Percentiles rank a stretch among this genome's conserved stretches.
These are phyloP conservation scores for Pezicula carpinea DNA, from an alignment of 2,329 filamentous ascomycete species.

Conservation along the genomic window DNA sequence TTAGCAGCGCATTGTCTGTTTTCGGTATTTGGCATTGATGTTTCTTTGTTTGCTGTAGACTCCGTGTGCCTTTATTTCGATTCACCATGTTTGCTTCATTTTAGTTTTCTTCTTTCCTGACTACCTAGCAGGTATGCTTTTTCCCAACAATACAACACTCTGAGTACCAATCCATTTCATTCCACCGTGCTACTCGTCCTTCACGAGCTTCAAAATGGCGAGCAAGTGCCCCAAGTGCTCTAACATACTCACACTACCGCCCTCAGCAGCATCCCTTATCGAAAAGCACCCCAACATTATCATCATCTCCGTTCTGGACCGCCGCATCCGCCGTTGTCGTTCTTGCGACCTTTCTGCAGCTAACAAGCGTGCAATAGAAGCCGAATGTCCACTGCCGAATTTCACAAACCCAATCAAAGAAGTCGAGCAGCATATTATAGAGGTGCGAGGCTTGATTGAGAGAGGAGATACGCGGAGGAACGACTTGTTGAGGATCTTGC, in stretches of 20 bases:
- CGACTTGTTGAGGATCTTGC: constrained; percentile 10
- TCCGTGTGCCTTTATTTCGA: neutral
- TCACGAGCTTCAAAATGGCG: neutral
- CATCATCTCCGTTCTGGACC: constrained; percentile 13
- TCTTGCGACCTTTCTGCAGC: constrained; percentile 19
- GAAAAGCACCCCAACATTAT: constrained; percentile 11
- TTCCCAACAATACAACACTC: neutral
- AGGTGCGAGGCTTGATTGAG: constrained; percentile 10
- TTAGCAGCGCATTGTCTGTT: too few relatives aligned
- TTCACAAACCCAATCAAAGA: constrained; percentile 9
- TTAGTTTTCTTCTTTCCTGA: neutral
- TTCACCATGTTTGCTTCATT: neutral
- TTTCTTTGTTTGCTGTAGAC: too few relatives aligned
- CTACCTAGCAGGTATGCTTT: neutral
- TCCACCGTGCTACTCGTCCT: neutral
- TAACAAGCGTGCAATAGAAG: constrained; percentile 10
- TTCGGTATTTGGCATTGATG: too few relatives aligned
- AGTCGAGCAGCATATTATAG: constrained; percentile 14
- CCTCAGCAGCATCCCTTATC: constrained; percentile 12
- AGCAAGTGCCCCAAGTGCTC: constrained; percentile 10
- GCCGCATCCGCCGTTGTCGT: constrained; percentile 16
- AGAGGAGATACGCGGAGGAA: constrained; percentile 14
- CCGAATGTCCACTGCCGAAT: constrained; percentile 10
- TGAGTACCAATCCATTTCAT: neutral
- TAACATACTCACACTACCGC: constrained; percentile 11